A percentile compares a stretch with the other conserved stretches of the same genome.
phyloP scores from a whole-genome alignment of 2,329 filamentous ascomycete species.

The Colletotrichum noveboracense region DNA sequence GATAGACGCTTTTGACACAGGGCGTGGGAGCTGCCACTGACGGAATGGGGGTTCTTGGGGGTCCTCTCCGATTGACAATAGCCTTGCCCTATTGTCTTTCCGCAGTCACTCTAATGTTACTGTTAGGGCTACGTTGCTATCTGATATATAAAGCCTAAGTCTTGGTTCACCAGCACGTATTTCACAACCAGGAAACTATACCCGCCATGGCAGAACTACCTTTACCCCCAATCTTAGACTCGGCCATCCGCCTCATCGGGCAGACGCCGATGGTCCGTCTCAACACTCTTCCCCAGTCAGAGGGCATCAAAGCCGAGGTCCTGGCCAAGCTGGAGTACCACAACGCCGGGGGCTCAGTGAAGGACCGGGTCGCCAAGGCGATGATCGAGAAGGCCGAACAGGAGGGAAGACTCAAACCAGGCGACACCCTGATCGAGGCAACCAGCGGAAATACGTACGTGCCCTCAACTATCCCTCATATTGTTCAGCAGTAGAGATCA shows the following conservation, averaged over 20 bases:
- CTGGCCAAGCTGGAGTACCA: not conserved
- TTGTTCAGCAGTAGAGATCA: not conserved
- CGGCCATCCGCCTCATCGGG: not conserved
- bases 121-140: not conserved
- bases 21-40: not conserved
- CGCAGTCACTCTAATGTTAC: too few species aligned
- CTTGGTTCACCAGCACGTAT: not conserved
- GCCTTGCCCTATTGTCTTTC: not conserved
- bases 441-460: not conserved
- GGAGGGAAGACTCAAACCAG: not conserved
- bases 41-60: not conserved
- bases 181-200: not conserved
- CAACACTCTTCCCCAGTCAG: not conserved
- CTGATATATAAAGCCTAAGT: not conserved
- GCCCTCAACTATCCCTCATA: not conserved
- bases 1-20: not conserved
- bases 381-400: not conserved
- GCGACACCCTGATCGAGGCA: not conserved
- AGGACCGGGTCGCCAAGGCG: not conserved
- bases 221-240: not conserved
- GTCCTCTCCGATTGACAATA: not conserved
- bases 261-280: not conserved
- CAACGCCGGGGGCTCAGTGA: not conserved
- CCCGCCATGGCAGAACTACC: not conserved
- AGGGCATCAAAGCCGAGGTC: not conserved